These are phyloP conservation scores for Trichoderma erinaceum DNA, from an alignment of 495 filamentous ascomycete species.

Conservation along the genomic window DNA sequence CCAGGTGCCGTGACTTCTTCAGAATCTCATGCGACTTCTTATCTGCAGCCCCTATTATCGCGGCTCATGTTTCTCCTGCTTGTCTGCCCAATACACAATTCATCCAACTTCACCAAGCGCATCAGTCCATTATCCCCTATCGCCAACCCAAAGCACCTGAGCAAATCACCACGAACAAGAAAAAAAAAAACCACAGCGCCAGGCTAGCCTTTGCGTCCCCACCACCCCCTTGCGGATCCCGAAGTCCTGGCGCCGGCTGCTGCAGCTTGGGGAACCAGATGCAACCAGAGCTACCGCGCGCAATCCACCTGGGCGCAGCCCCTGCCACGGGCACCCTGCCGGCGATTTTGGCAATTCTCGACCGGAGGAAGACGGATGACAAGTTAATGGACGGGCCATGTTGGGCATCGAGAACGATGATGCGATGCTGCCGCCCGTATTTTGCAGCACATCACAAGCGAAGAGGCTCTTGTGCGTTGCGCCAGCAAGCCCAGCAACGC, in stretches of 20 bases:
- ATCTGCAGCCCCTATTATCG: neutral
- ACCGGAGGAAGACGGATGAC: neutral
- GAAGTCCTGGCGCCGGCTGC: conserved; percentile 7
- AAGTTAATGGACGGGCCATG: neutral
- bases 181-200: neutral
- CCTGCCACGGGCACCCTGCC: conserved; percentile 1
- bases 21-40: neutral
- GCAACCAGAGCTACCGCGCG: neutral
- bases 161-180: neutral
- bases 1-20: neutral
- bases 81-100: neutral
- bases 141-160: neutral
- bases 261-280: conserved; percentile 8
- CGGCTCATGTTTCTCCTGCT: neutral
- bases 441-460: neutral
- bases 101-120: neutral
- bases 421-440: neutral
- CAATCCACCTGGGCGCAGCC: neutral
- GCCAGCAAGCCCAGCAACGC: neutral
- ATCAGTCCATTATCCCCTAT: conserved; percentile 2
- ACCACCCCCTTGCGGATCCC: conserved; percentile 5
- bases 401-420: neutral
- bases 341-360: neutral
- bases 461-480: neutral
- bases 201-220: conserved; percentile 1